Percentiles rank a stretch among this genome's conserved stretches.
Conservation (phyloP, 2,329 filamentous ascomycete species). For the Golovinomyces cichoracearum region DNA sequence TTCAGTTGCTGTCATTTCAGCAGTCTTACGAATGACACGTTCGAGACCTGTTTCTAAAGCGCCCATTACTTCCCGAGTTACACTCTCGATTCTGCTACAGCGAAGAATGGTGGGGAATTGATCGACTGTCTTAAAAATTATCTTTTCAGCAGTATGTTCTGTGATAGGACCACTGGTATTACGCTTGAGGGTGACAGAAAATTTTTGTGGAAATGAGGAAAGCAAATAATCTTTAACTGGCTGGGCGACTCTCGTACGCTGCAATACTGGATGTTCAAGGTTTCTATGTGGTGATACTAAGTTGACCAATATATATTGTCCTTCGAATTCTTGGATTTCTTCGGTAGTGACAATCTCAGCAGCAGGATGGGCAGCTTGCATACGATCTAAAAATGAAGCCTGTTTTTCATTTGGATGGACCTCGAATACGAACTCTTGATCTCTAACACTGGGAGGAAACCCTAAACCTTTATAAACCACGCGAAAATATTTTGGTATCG, state of each 20-base stretch:
- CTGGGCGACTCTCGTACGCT: conserved; percentile 60
- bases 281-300: conserved; percentile 63
- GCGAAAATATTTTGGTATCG: conserved; percentile 68
- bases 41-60: conserved; percentile 76
- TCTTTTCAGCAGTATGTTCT: conserved; percentile 61
- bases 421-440: conserved; percentile 86
- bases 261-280: conserved; percentile 57
- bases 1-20: conserved; percentile 54
- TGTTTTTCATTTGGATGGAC: conserved; percentile 52
- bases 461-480: conserved; percentile 74
- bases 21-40: conserved; percentile 69
- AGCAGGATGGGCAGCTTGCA: conserved; percentile 65
- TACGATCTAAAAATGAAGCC: conserved; percentile 68
- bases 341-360: conserved; percentile 48
- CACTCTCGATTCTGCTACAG: conserved; percentile 56
- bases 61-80: conserved; percentile 34
- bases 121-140: conserved; percentile 59
- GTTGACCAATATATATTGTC: conserved; percentile 67
- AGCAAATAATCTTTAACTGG: conserved; percentile 69
- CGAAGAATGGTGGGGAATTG: conserved; percentile 75
- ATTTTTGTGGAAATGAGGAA: conserved; percentile 48
- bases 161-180: conserved; percentile 41
- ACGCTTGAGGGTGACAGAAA: conserved; percentile 50
- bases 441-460: conserved; percentile 53
- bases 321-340: conserved; percentile 51